A percentile compares a stretch with the other conserved stretches of the same genome.
phyloP scores from a whole-genome alignment of 352 stramenopile genomes.

The Globisporangium spinosum region DNA sequence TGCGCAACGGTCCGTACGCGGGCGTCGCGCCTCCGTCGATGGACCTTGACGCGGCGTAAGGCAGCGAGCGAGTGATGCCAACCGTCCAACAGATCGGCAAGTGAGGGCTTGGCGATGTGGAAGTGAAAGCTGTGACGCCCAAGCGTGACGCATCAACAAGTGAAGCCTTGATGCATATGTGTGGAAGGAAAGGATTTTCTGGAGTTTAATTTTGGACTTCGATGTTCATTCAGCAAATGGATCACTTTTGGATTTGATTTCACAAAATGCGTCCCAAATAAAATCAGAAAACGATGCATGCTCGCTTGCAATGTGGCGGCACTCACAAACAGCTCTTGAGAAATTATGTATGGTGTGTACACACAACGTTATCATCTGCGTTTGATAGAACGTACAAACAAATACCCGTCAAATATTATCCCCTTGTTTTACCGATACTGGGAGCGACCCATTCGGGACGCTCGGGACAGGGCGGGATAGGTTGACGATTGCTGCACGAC shows the following conservation, averaged over 20 bases:
- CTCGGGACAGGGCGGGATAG: background rate
- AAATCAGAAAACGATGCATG: background rate
- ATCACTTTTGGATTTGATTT: background rate
- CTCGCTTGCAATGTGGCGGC: background rate
- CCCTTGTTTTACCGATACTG: background rate
- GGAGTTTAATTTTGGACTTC: background rate
- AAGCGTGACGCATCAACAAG: no score
- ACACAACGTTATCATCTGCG: no score
- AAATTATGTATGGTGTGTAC: background rate
- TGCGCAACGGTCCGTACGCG: constrained; percentile 64
- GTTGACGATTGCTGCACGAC: constrained; percentile 1
- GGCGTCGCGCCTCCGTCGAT: constrained; percentile 42
- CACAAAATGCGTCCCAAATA: background rate
- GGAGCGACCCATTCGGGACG: background rate
- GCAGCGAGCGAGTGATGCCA: background rate
- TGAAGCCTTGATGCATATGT: no score
- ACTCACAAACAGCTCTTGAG: background rate
- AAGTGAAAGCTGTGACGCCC: background rate
- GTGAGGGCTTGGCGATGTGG: background rate
- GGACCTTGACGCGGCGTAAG: constrained; percentile 61
- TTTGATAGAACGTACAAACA: background rate
- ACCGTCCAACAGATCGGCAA: background rate
- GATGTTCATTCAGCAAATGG: background rate
- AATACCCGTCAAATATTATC: background rate
- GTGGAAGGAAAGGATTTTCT: background rate